phyloP scores from a whole-genome alignment of 2,329 filamentous ascomycete species.

The Pyrenochaeta sp. region DNA sequence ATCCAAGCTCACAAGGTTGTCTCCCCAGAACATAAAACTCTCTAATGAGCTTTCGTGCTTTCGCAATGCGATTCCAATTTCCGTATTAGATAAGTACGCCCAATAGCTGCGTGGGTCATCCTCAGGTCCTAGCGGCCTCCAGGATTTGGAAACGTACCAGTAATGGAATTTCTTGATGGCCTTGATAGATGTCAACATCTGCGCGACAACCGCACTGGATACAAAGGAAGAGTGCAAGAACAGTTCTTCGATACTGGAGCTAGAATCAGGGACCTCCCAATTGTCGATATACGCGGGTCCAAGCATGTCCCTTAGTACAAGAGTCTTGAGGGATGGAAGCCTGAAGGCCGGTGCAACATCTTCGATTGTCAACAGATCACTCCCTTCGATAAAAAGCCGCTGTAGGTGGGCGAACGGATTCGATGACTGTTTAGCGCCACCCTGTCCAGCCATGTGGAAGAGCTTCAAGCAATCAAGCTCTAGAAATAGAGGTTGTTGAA shows the following conservation, averaged over 20 bases:
- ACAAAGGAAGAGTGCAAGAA: neutral
- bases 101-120: constrained; percentile 1
- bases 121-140: constrained; percentile 8
- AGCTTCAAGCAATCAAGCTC: constrained; percentile 2
- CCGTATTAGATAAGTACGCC: constrained; percentile 8
- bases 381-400: neutral
- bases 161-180: constrained; percentile 5
- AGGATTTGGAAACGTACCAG: neutral
- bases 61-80: constrained; percentile 8
- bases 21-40: neutral
- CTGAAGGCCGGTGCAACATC: constrained; percentile 3
- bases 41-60: constrained; percentile 7
- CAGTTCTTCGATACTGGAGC: constrained; percentile 5
- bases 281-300: constrained; percentile 4
- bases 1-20: neutral
- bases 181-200: constrained; percentile 11
- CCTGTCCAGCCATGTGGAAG: neutral
- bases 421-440: neutral
- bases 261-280: constrained; percentile 9
- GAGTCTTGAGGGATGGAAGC: constrained; percentile 5
- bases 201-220: constrained; percentile 4
- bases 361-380: neutral
- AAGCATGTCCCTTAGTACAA: neutral
- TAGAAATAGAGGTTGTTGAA: neutral
- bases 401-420: constrained; percentile 10